These are phyloP conservation scores for Thecaphora frezii DNA, from an alignment of 1,284 basidiomycete genomes.

Conservation along the genomic window DNA sequence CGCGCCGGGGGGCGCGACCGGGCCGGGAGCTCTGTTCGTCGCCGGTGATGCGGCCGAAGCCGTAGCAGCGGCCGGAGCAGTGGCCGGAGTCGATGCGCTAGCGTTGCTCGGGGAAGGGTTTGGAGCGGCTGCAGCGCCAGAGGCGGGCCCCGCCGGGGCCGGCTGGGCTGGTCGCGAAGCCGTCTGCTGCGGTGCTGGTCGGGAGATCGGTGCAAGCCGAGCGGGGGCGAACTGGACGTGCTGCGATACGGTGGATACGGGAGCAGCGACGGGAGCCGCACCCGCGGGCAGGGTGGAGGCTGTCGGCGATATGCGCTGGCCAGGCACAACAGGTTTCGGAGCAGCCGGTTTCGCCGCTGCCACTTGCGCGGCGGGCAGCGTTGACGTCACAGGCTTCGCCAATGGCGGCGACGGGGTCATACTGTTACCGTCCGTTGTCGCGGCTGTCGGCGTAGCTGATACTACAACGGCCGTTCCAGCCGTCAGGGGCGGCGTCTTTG, in stretches of 20 bases:
- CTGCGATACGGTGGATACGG: neutral
- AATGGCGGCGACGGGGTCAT: no score
- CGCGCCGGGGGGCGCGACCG: no score
- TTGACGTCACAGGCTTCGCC: neutral
- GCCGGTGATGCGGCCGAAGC: neutral
- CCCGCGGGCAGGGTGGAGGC: no score
- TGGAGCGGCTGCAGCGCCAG: neutral
- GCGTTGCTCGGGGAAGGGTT: no score
- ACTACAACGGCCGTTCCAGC: no score
- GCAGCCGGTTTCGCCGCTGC: neutral
- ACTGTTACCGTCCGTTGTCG: no score
- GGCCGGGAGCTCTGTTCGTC: no score
- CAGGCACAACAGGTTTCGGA: neutral
- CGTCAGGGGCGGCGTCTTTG: neutral
- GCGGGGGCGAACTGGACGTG: conserved; percentile 2
- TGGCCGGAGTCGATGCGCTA: conserved; percentile 8
- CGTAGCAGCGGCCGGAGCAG: conserved; percentile 3
- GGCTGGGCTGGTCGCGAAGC: neutral
- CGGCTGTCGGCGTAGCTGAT: no score
- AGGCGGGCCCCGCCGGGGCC: neutral
- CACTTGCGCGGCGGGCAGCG: neutral
- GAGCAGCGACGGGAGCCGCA: neutral
- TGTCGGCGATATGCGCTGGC: no score
- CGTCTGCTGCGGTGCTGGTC: neutral
- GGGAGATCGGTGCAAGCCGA: neutral